A percentile compares a stretch with the other conserved stretches of the same genome.
phyloP scores from a whole-genome alignment of 192 early-diverging fungal species.

The Gonapodya prolifera region DNA sequence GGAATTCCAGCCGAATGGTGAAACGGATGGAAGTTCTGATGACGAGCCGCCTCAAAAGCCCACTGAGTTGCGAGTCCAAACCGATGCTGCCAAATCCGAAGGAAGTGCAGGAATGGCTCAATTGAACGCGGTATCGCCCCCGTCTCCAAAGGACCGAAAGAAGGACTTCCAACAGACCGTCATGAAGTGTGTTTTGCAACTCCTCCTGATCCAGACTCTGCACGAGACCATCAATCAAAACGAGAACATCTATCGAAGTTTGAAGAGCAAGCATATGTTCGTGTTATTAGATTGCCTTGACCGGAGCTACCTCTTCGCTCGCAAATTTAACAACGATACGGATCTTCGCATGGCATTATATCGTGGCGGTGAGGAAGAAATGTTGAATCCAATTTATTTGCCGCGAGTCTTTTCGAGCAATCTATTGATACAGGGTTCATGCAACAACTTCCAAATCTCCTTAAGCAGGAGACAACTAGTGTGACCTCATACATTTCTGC shows the following conservation, averaged over 20 bases:
- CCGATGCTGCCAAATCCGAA: neutral
- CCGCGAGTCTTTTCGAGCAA: neutral
- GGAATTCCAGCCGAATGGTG: neutral
- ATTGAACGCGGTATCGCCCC: neutral
- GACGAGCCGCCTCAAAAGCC: neutral
- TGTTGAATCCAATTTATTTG: constrained; percentile 17
- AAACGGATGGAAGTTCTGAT: neutral
- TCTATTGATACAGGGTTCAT: constrained; percentile 45
- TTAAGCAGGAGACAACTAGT: constrained; percentile 78
- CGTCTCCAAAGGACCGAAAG: constrained; percentile 23
- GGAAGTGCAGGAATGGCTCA: neutral
- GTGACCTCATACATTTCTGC: constrained; percentile 43
- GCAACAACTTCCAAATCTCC: constrained; percentile 76
- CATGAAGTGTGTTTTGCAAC: constrained; percentile 78
- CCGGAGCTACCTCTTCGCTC: constrained; percentile 64
- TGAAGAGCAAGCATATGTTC: constrained; percentile 52
- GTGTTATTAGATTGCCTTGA: constrained; percentile 67
- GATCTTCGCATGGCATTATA: constrained; percentile 64
- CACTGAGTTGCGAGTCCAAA: neutral
- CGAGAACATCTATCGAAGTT: constrained; percentile 39
- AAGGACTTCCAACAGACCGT: constrained; percentile 73
- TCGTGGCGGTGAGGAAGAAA: constrained; percentile 30
- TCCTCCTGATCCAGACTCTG: constrained; percentile 79
- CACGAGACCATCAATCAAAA: constrained; percentile 52
- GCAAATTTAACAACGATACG: constrained; percentile 62